These are phyloP conservation scores for Saccharomycopsis amapae DNA, from an alignment of 805 yeast species.

Conservation along the genomic window DNA sequence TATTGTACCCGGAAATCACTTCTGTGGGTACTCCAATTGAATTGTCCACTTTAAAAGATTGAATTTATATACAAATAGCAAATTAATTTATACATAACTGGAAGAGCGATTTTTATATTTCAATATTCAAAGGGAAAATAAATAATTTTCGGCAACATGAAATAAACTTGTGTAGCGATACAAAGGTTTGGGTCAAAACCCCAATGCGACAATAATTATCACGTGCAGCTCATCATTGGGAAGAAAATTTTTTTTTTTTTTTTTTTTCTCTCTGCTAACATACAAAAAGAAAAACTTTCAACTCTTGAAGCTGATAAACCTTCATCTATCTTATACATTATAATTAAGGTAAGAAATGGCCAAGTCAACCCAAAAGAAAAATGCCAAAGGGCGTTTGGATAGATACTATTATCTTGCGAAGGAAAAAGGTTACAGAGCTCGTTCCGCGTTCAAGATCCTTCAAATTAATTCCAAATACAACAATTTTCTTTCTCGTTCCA, in stretches of 20 bases:
- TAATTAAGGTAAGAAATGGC: slow-evolving; percentile 46
- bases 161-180: too few species aligned
- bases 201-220: too few species aligned
- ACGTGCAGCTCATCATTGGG: too few species aligned
- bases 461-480: slow-evolving; percentile 97
- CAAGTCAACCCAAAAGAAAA: slow-evolving; percentile 78
- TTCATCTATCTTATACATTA: neutral
- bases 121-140: too few species aligned
- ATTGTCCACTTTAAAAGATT: slow-evolving; percentile 26
- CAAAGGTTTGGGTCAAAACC: too few species aligned
- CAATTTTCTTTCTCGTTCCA: slow-evolving; percentile 87
- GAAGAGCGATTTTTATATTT: too few species aligned
- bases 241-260: too few species aligned
- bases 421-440: slow-evolving; percentile 97
- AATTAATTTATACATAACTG: too few species aligned
- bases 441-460: slow-evolving; percentile 92
- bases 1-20: slow-evolving; percentile 67
- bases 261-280: too few species aligned
- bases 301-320: neutral
- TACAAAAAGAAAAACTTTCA: too few species aligned
- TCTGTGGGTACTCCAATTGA: slow-evolving; percentile 35
- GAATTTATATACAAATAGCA: neutral
- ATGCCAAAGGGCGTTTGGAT: slow-evolving; percentile 98
- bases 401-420: slow-evolving; percentile 93
- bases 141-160: too few species aligned